Base-by-base conservation (phyloP, 768 basidiomycete species). In the Auricularia cornea region DNA sequence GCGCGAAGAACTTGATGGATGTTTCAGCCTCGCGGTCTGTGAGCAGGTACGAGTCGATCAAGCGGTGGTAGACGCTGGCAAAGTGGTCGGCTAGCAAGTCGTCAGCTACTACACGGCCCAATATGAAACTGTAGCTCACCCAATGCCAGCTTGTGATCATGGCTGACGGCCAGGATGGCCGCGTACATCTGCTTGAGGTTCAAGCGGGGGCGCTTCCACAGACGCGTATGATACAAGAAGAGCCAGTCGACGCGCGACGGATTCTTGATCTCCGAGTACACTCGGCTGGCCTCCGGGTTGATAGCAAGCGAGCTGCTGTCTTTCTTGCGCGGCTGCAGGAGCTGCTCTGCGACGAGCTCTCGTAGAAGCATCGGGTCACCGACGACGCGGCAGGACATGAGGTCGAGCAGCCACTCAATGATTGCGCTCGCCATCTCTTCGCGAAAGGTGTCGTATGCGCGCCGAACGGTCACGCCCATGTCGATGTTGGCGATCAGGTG, bases 21-120 rank as follows among this genome's bases (percentile, higher is more conserved):
- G 92, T 93, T 72, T 99, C 97, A 1, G 92, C 89, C 72, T 99
- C 96, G 14, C 95, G 84, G 68, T 98, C 97, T 26, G 90, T 84
- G 54, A 96, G 84, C 10, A 98, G 85, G 75, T 95, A 98, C 2
- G 92, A 85, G 68, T 96, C 92, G 68, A 95, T 89, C 59, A 98
- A 80, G 6, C 87, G 82, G 63, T 88, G 88, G 74, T 98, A 99
- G 11, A 92, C 85, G 61, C 82, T 83, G 0, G 92, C 88, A 72
- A 94, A 94, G 68, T 88, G 90, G 4, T 88, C 85, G 12, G 91
- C 93, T 94, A 29, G 59, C 26, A 48, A 48, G 8, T 5, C 18
- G 16, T 51, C 12, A 62, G n/a, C 69, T 32, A 5, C 5, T n/a
- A 2, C 62, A 31, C 20, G n/a, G 8, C 11, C 26, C 41, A 44